Evolutionary conservation across 305 asterid genomes (phyloP).

Genomic region (Fraxinus dipetala): DNA sequence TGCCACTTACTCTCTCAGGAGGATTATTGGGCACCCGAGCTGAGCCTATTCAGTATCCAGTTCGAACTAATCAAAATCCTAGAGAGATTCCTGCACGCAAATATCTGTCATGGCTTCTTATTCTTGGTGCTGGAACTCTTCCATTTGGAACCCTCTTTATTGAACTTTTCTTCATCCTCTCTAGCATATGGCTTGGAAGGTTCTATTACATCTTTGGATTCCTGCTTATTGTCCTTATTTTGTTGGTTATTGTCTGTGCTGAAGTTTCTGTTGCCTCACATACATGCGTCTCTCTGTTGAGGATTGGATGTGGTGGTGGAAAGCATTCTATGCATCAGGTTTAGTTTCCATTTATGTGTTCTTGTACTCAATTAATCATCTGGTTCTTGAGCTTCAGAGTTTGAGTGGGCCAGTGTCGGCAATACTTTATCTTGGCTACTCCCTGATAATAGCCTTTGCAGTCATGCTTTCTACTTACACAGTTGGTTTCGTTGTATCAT

Average conservation of each 20-base stretch:
- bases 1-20: slow-evolving; percentile 72
- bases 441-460: slow-evolving; percentile 64
- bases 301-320: slow-evolving; percentile 98
- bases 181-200: slow-evolving; percentile 77
- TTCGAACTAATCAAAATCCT: slow-evolving; percentile 73
- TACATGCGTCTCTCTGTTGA: slow-evolving; percentile 81
- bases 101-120: slow-evolving; percentile 80
- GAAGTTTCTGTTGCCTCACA: slow-evolving; percentile 72
- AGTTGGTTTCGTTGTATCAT: slow-evolving; percentile 61
- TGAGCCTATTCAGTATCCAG: slow-evolving; percentile 55
- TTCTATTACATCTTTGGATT: slow-evolving; percentile 71
- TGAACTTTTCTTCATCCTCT: slow-evolving; percentile 79
- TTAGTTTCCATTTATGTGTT: slow-evolving; percentile 72
- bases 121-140: slow-evolving; percentile 82
- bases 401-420: slow-evolving; percentile 78
- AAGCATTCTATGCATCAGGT: slow-evolving; percentile 69
- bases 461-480: slow-evolving; percentile 72
- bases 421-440: slow-evolving; percentile 62
- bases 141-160: slow-evolving; percentile 86
- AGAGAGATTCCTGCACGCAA: slow-evolving; percentile 68
- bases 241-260: slow-evolving; percentile 70
- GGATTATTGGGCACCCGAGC: slow-evolving; percentile 62
- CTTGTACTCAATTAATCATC: slow-evolving; percentile 65
- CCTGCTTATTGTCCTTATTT: slow-evolving; percentile 50
- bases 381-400: slow-evolving; percentile 68